These are phyloP conservation scores for Penicillium arizonense DNA, from an alignment of 495 filamentous ascomycete species.

Conservation along the genomic window DNA sequence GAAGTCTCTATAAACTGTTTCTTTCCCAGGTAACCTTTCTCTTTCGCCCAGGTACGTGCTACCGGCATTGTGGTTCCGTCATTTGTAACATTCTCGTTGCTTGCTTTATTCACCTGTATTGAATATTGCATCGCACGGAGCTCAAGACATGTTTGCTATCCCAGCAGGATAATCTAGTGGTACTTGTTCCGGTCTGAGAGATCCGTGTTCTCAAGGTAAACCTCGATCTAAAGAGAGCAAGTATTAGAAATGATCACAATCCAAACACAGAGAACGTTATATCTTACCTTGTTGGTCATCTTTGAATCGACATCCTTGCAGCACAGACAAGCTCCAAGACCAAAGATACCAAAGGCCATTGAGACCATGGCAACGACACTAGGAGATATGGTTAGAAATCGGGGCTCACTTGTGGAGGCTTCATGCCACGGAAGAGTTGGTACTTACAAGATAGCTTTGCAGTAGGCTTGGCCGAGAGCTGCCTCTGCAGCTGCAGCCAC, in stretches of 20 bases:
- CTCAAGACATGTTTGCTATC: background rate
- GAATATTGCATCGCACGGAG: too few species aligned
- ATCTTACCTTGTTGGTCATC: slow-evolving; percentile 25
- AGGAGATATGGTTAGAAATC: background rate
- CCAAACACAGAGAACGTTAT: background rate
- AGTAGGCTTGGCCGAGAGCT: slow-evolving; percentile 20
- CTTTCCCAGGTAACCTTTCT: too few species aligned
- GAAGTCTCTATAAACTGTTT: too few species aligned
- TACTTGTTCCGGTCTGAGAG: slow-evolving; percentile 12
- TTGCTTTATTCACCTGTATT: background rate
- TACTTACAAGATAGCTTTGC: slow-evolving; percentile 27
- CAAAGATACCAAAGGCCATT: slow-evolving; percentile 27
- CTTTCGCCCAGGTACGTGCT: too few species aligned
- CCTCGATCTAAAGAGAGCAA: slow-evolving; percentile 10
- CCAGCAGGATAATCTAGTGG: slow-evolving; percentile 3
- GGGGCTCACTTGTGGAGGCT: too few species aligned
- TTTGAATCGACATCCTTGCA: slow-evolving; percentile 26
- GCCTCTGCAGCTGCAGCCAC: slow-evolving; percentile 18
- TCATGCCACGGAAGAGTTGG: background rate
- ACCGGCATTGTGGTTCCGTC: too few species aligned
- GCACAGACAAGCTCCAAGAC: slow-evolving; percentile 23
- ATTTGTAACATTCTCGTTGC: too few species aligned
- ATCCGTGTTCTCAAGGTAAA: slow-evolving; percentile 18
- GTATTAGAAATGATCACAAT: background rate
- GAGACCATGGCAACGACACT: slow-evolving; percentile 26